These are phyloP conservation scores for Acer saccharum DNA, from an alignment of 345 rosid species.

Conservation along the genomic window DNA sequence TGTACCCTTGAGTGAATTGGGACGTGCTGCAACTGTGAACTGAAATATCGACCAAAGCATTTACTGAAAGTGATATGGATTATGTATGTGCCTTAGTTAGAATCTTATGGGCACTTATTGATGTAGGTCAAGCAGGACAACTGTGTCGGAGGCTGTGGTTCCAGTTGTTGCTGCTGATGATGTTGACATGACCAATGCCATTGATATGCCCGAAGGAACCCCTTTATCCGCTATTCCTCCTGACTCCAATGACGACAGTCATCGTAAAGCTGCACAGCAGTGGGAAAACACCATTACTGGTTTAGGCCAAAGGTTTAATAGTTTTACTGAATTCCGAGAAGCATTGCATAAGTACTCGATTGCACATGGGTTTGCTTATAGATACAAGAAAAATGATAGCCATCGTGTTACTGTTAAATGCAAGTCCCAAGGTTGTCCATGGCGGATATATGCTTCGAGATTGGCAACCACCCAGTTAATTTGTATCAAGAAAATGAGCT, in stretches of 20 bases:
- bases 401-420: constrained; percentile 90
- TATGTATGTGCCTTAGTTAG: constrained; percentile 5
- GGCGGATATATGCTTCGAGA: constrained; percentile 91
- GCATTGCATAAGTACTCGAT: constrained; percentile 88
- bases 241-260: constrained; percentile 44
- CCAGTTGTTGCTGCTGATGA: constrained; percentile 44
- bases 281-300: constrained; percentile 95
- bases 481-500: constrained; percentile 84
- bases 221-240: constrained; percentile 46
- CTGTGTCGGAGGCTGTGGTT: constrained; percentile 56
- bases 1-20: neutral
- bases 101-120: constrained; percentile 22
- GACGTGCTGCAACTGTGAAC: constrained; percentile 3
- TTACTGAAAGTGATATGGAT: constrained; percentile 5
- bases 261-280: constrained; percentile 61
- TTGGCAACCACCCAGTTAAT: constrained; percentile 81
- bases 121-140: constrained; percentile 75
- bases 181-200: constrained; percentile 31
- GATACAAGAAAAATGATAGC: constrained; percentile 90
- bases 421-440: constrained; percentile 85
- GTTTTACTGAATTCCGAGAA: constrained; percentile 82
- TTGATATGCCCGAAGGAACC: constrained; percentile 38
- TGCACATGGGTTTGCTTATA: constrained; percentile 86
- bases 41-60: constrained; percentile 1
- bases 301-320: constrained; percentile 81